Base-by-base conservation (phyloP, 1,139 yeast genomes). In the Debaryomyces udenii region DNA sequence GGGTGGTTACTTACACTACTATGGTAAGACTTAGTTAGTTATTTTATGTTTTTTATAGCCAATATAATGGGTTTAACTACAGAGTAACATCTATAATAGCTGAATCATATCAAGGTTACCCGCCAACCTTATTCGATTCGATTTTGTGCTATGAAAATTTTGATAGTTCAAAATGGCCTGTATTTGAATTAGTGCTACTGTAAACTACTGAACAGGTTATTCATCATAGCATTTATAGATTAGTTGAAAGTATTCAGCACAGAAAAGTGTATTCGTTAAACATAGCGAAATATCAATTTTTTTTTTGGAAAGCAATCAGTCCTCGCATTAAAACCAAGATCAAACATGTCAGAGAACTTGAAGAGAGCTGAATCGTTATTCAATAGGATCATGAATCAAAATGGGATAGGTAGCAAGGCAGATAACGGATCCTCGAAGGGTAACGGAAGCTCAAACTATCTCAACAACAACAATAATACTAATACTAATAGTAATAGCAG, bases 1-100 rank as follows among this genome's bases (percentile, higher is more conserved):
- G 67, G 88, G 95, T 51, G 96, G 97, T 16, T 93, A 89, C 68
- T 76, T 93, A 62, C 97, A 91, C 69, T 91, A 86, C 70, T 84
- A 85, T 55, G 86, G 87, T 35, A 68, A 62, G 55, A 48, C 61
- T 22, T 60, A 52, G 37, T 24, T 26, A 28, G 27, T 29, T 7
- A 11, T 20, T 17, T 23, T 31, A 18, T 24, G 16, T 36, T 10
- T 24, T 20, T 20, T 20, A 20, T 20, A 20, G 27, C 24, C 35
- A 18, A 16, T 18, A 31, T 16, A 17, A 3, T 15, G n/a, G n/a
- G n/a, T n/a, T n/a, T n/a, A n/a, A n/a, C n/a, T n/a, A n/a, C n/a
- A n/a, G n/a, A 18, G 16, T 11, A 27, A 27, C 23, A 18, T 3
- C 5, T 9, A 11, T 37, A 26, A 23, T 20, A 20, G 22, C 22